A percentile compares a stretch with the other conserved stretches of the same genome.
Conservation (phyloP, 306 rosid species). For the Aeschynomene evenia region DNA sequence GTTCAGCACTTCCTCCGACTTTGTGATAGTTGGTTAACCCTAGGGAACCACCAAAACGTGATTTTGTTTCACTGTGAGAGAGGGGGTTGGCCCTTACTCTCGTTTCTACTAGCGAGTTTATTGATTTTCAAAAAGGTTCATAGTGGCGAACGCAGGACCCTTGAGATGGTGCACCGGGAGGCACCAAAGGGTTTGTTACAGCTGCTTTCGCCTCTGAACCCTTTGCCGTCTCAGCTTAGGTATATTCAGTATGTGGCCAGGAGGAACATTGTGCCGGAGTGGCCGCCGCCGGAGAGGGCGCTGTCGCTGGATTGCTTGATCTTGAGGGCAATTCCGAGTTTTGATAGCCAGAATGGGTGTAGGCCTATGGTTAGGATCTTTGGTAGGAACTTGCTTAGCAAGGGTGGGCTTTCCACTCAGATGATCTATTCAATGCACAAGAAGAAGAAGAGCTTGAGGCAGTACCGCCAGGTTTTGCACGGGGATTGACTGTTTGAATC, state of each 20-base stretch:
- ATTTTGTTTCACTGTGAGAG: conserved; percentile 90
- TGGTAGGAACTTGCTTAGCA: conserved; percentile 77
- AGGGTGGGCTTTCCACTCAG: conserved; percentile 86
- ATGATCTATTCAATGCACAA: conserved; percentile 86
- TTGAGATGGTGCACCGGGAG: conserved; percentile 88
- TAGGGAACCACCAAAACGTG: conserved; percentile 63
- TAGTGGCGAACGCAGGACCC: conserved; percentile 76
- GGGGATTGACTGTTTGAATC: neutral
- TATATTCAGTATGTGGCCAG: conserved; percentile 88
- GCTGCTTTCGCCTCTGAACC: conserved; percentile 82
- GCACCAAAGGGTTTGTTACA: conserved; percentile 93
- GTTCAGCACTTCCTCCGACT: conserved; percentile 90
- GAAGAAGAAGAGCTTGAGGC: conserved; percentile 70
- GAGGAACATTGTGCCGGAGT: conserved; percentile 78
- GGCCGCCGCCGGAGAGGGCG: conserved; percentile 96
- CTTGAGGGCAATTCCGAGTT: conserved; percentile 79
- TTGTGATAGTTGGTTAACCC: conserved; percentile 81
- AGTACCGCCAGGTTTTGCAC: conserved; percentile 65
- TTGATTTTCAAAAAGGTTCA: conserved; percentile 68
- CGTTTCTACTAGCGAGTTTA: conserved; percentile 74
- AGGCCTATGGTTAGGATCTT: conserved; percentile 84
- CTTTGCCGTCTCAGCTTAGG: conserved; percentile 93
- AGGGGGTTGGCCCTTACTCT: conserved; percentile 97
- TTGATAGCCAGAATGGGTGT: conserved; percentile 84
- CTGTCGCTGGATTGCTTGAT: conserved; percentile 88